Evolutionary conservation across 129 eudicot genomes (phyloP), one percentile per base, ranked within the genome.

Genomic region (Erigeron canadensis): DNA sequence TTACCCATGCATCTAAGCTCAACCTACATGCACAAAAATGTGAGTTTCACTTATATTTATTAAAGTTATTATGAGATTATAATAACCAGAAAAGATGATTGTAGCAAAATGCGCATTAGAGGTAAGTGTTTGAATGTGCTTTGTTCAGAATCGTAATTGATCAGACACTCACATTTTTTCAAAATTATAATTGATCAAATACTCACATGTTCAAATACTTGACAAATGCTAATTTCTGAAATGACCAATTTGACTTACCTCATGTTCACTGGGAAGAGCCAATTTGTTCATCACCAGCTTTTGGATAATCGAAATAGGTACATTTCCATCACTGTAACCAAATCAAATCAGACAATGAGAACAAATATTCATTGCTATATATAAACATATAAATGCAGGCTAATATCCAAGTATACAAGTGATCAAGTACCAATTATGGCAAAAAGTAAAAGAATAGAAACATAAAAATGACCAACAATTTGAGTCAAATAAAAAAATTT

Each of bases 1-100:
- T 88, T 84, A 48, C 97, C 97, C 88, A 86, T 84, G 73, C 96
- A 88, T 76, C 68, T 80, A 15, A 91, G 81, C 77, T 88, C 96
- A 68, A 88, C 91, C 97, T 90, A 61, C 76, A 44, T 11, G 4
- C 65, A 41, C 12, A 76, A 75, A 46, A 70, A 5, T 1, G 10
- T 61, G 46, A 60, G 38, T 15, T 16, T 39, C 65, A 51, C 11
- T 39, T 62, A 50, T 18, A 60, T 28, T 8, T 17, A 39, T 37
- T 34, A 16, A 34, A 51, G 10, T 51, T 16, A 41, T 41, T 6
- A 41, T 17, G 69, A 22, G 17, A 59, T 23, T 22, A 10, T 22
- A 22, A 11, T 22, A 22, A 59, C 4, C 12, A 40, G 23, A 40
- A 40, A 15, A 40, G 28, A 40, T 12, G 16, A 6, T 40, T 61